Percentiles rank a stretch among this genome's conserved stretches.
phyloP scores from a whole-genome alignment of 2,329 filamentous ascomycete species.

The Penicillium sp. region DNA sequence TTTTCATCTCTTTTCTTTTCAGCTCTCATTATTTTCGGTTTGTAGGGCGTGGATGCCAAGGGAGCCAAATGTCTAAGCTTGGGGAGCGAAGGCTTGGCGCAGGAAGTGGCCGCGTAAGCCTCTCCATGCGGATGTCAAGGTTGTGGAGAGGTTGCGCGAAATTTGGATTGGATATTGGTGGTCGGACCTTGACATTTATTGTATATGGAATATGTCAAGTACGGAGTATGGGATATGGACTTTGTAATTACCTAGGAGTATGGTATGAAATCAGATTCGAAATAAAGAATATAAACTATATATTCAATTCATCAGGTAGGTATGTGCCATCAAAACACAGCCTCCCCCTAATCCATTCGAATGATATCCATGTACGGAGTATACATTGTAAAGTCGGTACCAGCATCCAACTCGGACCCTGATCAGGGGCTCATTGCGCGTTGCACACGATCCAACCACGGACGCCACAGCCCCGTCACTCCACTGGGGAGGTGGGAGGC shows the following conservation, averaged over 20 bases:
- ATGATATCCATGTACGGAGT: not conserved
- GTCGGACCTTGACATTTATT: slow-evolving; percentile 3
- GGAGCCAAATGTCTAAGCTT: slow-evolving; percentile 25
- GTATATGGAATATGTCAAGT: no score
- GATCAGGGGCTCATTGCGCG: slow-evolving; percentile 1
- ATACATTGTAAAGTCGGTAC: slow-evolving; percentile 1
- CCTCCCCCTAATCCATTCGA: slow-evolving; percentile 21
- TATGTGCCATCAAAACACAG: no score
- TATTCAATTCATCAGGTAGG: no score
- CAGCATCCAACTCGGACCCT: no score
- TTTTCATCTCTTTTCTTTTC: no score
- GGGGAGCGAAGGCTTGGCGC: slow-evolving; percentile 18
- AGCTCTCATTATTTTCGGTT: no score
- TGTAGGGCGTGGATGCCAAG: slow-evolving; percentile 14
- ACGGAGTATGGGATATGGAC: no score
- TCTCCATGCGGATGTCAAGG: slow-evolving; percentile 13
- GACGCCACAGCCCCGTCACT: not conserved
- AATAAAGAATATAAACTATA: no score
- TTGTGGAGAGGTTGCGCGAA: slow-evolving; percentile 14
- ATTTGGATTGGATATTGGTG: slow-evolving; percentile 2
- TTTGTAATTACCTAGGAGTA: no score
- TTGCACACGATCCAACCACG: not conserved
- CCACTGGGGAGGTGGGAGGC: no score
- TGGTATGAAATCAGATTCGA: no score
- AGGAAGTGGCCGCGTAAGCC: slow-evolving; percentile 24